Evolutionary conservation across 805 yeast species (phyloP), one percentile per base, ranked within the genome.

Genomic region (Kregervanrija delftensis): DNA sequence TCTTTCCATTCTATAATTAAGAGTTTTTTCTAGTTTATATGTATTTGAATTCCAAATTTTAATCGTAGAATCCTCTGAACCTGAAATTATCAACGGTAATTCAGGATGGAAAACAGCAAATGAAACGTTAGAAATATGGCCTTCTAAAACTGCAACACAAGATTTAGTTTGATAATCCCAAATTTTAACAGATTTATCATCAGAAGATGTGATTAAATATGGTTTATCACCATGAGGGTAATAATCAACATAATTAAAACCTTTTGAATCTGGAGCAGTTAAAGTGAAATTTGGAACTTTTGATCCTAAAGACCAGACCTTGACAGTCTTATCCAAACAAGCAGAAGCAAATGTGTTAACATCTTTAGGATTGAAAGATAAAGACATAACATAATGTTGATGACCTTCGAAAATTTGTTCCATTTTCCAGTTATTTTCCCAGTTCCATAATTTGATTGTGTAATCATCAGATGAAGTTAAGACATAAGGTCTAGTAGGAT

Each of bases 81-180:
- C 99, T 3, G 97, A 88, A 40, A 93, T 76, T 52, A 93, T 90
- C 52, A 91, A 70, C 16, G 99, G 99, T 59, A 93, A 74, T 59
- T 91, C 95, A n/a, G 96, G 96, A 65, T 93, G 99, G 82, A 90
- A 93, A 33, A 90, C 79, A 8, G 99, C 99, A 70, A 89, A 93
- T 28, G 96, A 88, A 37, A 93, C 99, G 63, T 93, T 93, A 38
- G 95, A 78, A 54, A 88, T 72, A 62, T 93, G 99, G 33, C 97
- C 99, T 61, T 85, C 95, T 55, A 93, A 73, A 28, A 95, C 84
- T 10, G 98, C 96, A 40, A 93, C 95, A 61, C 93, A 83, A 6
- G 95, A 80, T 70, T 93, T 93, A 37, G 97, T 88, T 74, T 93
- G 99, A 61, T 93, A 93, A 67, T 90, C 98, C 96, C 96, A 91